Evolutionary conservation across 2,329 filamentous ascomycete genomes (phyloP), one percentile per base, ranked within the genome.

Genomic region (Fusarium succisae): DNA sequence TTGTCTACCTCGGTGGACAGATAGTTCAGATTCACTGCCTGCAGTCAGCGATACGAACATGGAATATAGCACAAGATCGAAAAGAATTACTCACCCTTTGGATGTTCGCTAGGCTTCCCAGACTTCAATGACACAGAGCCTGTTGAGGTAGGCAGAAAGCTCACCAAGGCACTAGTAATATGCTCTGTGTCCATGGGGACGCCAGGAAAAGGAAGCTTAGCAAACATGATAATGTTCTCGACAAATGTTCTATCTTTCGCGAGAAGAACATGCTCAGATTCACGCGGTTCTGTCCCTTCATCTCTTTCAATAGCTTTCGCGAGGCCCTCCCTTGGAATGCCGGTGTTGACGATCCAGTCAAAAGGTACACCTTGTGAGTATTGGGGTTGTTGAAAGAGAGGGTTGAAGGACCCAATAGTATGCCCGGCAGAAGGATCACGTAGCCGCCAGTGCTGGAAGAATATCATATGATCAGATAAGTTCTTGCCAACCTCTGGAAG

Each of bases 401-500:
- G 78, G 43, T 83, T 84, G 3, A 74, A 41, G 0, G 83, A 81
- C 8, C 81, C 81, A 14, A 82, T 63, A 6, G 79, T 75, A 68
- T 76, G 78, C 4, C 82, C 83, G 1, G 78, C 77, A 12, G 78
- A 79, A 20, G 80, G 79, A 44, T 83, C 72, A 37, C 79, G 77
- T 10, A 84, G 35, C 61, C 78, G 78, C 83, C 76, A 80, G 51
- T 73, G 73, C 45, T 78, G 77, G 47, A 75, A 77, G 67, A 77
- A 70, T 55, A 76, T 58, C 76, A 77, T 62, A 53, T 81, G 78
- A 18, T 81, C 79, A 3, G 69, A 61, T 28, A 81, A 45, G 61
- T 86, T 85, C 72, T 87, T 81, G 10, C 87, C 88, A 3, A 89
- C 88, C 3, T 87, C 87, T 1, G 84, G 83, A 2, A 86, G 81